Evolutionary conservation across 306 rosid species (phyloP).

Genomic region (Gillenia trifoliata): DNA sequence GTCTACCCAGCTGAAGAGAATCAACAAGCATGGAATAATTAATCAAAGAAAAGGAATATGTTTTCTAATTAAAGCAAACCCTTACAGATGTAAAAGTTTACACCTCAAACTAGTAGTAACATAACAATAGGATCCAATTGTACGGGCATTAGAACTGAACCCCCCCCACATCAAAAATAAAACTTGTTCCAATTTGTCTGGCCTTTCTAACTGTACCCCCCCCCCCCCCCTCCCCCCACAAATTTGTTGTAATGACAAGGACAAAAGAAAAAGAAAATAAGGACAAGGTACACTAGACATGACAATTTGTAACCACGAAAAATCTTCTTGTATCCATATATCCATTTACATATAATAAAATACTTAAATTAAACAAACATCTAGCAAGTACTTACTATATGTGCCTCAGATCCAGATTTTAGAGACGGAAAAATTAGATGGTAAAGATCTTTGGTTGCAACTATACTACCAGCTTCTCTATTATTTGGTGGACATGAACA

Average conservation of each 20-base stretch:
- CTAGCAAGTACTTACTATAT: conserved; percentile 56
- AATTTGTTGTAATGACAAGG: neutral
- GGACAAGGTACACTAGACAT: neutral
- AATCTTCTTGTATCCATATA: neutral
- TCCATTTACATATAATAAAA: neutral
- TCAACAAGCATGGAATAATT: neutral
- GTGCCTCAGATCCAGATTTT: conserved; percentile 89
- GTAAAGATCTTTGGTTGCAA: conserved; percentile 78
- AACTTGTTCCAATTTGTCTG: no score
- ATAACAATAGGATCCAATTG: neutral
- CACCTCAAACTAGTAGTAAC: neutral
- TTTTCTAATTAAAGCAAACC: neutral
- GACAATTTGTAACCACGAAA: no score
- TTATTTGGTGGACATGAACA: conserved; percentile 89
- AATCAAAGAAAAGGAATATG: neutral
- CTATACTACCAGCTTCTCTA: conserved; percentile 60
- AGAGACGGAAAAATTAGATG: conserved; percentile 87
- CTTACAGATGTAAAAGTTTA: neutral
- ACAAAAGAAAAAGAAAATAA: neutral
- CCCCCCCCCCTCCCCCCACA: neutral
- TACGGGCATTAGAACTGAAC: neutral
- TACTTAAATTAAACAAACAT: neutral
- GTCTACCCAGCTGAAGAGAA: conserved; percentile 10
- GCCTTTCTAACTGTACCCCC: no score
- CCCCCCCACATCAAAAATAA: no score